Evolutionary conservation across 2,329 filamentous ascomycete genomes (phyloP).

Genomic region (Penicillium sp.): DNA sequence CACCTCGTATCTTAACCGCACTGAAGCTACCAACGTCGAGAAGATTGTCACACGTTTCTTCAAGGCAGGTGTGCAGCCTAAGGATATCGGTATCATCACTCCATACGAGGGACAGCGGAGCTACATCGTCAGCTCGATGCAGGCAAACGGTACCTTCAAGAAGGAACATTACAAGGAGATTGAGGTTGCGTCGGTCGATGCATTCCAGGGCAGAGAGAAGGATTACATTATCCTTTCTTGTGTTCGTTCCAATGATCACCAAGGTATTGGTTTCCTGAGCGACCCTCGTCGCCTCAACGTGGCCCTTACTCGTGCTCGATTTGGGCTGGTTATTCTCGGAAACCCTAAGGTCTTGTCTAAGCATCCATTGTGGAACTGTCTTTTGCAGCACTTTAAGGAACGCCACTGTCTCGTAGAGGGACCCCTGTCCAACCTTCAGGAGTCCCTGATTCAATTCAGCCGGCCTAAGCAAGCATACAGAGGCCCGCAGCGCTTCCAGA

Average conservation of each 20-base stretch:
- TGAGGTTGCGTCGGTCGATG: constrained; percentile 96
- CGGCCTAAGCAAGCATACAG: constrained; percentile 90
- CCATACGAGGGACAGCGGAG: constrained; percentile 98
- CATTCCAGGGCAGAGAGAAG: constrained; percentile 98
- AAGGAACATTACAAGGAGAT: constrained; percentile 99
- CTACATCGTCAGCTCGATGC: constrained; percentile 99
- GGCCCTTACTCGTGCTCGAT: constrained; percentile 93
- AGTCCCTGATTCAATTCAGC: constrained; percentile 90
- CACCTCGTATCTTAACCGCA: constrained; percentile 96
- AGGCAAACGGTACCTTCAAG: constrained; percentile 93
- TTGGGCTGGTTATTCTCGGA: constrained; percentile 90
- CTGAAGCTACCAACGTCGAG: constrained; percentile 94
- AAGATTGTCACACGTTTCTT: constrained; percentile 99
- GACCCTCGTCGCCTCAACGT: constrained; percentile 97
- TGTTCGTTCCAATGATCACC: constrained; percentile 97
- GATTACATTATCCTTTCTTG: constrained; percentile 98
- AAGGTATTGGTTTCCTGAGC: constrained; percentile 97
- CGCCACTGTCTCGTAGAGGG: constrained; percentile 94
- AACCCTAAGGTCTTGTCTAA: constrained; percentile 98
- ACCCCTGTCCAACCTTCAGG: constrained; percentile 91
- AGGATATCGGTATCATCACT: constrained; percentile 94
- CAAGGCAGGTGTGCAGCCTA: constrained; percentile 93
- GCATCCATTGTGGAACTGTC: constrained; percentile 95
- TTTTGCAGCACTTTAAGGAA: constrained; percentile 95
- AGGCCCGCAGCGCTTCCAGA: constrained; percentile 80